Evolutionary conservation across 768 basidiomycete species (phyloP), one percentile per base, ranked within the genome.

Genomic region (Suillus occidentalis): DNA sequence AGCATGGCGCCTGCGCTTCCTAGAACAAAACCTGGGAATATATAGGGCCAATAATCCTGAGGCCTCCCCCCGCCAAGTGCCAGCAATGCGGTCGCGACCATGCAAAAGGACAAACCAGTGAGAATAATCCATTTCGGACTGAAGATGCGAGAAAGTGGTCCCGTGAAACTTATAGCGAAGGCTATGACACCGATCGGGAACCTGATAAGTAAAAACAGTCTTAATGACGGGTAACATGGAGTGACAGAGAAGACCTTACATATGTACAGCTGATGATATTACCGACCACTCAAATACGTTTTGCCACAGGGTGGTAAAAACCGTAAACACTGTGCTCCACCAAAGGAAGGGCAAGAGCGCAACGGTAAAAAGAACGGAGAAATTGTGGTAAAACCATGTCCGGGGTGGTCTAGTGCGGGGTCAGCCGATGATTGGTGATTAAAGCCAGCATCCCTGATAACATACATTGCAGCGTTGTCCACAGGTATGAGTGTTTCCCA

Each of bases 21-120:
- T 55, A 87, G 64, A 31, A 77, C 62, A 67, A 85, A 83, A 18
- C 79, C 86, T 52, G 86, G 84, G 66, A 87, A 83, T 53, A 80
- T 73, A 63, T 78, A 76, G 1, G 68, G 61, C 83, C 82, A 87
- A 72, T 86, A 87, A 47, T 76, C 71, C 12, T 74, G 75, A 14
- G 78, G 75, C 7, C 67, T 67, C 63, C 81, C 75, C 65, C 83
- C 78, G 0, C 79, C 80, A 55, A 81, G 73, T 10, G 81, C 78
- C 47, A 86, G 72, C 22, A 86, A 70, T 47, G 75, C 64, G 4
- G 80, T 84, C 16, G 79, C 77, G 14, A 77, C 64, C 42, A 81
- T 67, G 47, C 80, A 68, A 61, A 83, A 66, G 42, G 70, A 62
- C 56, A 81, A 76, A 5, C 82, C 85, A 45, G 70, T 65, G 36